Base-by-base conservation (phyloP, 2,329 filamentous ascomycete species). In the Ascochyta clinopodiicola region DNA sequence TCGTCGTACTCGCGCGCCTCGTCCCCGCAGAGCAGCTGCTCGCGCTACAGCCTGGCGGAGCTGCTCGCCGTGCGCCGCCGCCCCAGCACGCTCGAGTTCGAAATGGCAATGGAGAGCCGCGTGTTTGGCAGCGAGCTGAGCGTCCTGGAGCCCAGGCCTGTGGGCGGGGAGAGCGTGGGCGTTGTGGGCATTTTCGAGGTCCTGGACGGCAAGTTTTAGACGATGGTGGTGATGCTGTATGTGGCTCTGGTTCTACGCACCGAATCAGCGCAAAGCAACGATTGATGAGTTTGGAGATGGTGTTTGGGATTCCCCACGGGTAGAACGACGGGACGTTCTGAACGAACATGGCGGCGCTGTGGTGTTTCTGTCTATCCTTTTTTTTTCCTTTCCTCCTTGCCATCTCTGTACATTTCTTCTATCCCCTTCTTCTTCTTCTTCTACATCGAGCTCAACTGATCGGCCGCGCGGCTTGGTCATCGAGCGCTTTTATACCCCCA, bases 141-240 rank as follows among this genome's bases (percentile, higher is more conserved):
- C 12, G 59, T 74, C 45, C 57, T 76, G 3, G 74, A 76, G 63
- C 74, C 74, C 0, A 24, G 74, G 48, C 71, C 72, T 8, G 17
- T 36, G 34, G 58, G 50, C 1, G 42, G 21, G 6, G 55, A 44
- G 29, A 50, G 58, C 1, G 67, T 68, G 4, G 65, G 70, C 39
- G 74, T 75, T 29, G 68, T 74, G 0, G 71, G 74, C 21, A 76
- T 76, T 29, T 76, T 76, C 35, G 71, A 76, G 68, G 74, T 76
- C 10, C 48, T 76, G 43, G 70, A 73, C 27, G 72, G 73, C 1
- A 68, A 67, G 60, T 65, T 56, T 44, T 74, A 63, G 48, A 17
- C 2, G 17, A 17, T 17, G 17, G 17, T 17, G 17, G 17, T 17
- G 17, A 17, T 17, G 17, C 17, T 17, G 17, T 17, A 17, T 17